phyloP scores from a whole-genome alignment of 192 early-diverging fungal species.

The Coemansia sp. region DNA sequence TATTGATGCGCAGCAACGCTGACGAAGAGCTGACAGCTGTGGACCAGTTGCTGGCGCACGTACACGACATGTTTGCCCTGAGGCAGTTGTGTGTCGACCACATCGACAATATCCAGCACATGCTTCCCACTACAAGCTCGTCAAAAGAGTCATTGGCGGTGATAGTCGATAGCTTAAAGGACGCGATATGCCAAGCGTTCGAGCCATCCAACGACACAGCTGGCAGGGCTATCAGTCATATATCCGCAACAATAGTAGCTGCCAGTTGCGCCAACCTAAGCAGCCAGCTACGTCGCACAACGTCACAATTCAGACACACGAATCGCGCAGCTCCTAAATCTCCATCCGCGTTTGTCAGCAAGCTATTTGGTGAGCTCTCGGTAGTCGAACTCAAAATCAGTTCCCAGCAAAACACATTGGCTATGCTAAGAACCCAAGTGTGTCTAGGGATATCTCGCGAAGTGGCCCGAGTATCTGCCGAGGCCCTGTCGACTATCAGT shows the following conservation, averaged over 20 bases:
- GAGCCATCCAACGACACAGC: constrained; percentile 6
- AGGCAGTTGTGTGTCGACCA: constrained; percentile 1
- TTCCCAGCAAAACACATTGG: background rate
- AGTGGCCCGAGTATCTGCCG: constrained; percentile 17
- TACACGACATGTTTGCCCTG: constrained; percentile 21
- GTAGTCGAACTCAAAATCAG: constrained; percentile 12
- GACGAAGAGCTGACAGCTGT: background rate
- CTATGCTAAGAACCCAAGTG: constrained; percentile 12
- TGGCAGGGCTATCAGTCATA: constrained; percentile 1
- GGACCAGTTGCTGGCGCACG: constrained; percentile 19
- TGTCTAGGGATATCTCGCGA: constrained; percentile 24
- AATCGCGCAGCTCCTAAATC: constrained; percentile 29
- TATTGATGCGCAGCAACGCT: constrained; percentile 10
- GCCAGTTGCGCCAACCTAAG: constrained; percentile 20
- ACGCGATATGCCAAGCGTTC: constrained; percentile 11
- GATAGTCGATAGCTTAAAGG: background rate
- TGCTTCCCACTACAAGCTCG: background rate
- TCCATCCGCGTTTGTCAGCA: constrained; percentile 26
- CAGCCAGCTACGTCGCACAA: constrained; percentile 45
- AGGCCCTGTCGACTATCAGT: constrained; percentile 44
- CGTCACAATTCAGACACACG: constrained; percentile 45
- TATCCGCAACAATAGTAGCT: constrained; percentile 14
- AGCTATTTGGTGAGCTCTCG: constrained; percentile 18
- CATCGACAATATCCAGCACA: background rate
- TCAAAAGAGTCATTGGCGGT: background rate